These are phyloP conservation scores for Fraxinus albicans DNA, from an alignment of 305 asterid species.

Conservation along the genomic window DNA sequence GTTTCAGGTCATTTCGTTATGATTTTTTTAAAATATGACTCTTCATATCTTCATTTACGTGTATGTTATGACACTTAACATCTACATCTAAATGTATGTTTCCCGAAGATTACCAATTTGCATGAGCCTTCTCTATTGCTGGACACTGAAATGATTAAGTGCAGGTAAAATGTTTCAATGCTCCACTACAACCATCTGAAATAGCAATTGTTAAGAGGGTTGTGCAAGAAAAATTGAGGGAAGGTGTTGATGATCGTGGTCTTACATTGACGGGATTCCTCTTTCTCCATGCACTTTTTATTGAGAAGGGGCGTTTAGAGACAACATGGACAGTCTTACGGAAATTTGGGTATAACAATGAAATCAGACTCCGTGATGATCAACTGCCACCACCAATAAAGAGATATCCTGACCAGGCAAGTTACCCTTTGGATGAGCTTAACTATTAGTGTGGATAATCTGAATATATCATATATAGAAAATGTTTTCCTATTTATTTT, in stretches of 20 bases:
- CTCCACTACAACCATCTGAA: slow-evolving; percentile 92
- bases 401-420: slow-evolving; percentile 89
- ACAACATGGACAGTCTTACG: slow-evolving; percentile 97
- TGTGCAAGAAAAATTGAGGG: slow-evolving; percentile 87
- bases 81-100: neutral
- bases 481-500: neutral
- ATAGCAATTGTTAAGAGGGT: slow-evolving; percentile 92
- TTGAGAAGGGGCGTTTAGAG: slow-evolving; percentile 92
- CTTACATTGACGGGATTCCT: slow-evolving; percentile 96
- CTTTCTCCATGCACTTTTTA: slow-evolving; percentile 94
- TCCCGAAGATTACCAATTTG: neutral
- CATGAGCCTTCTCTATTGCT: slow-evolving; percentile 2
- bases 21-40: neutral
- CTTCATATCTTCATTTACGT: neutral
- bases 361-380: slow-evolving; percentile 83
- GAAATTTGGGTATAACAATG: slow-evolving; percentile 94
- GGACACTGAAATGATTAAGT: slow-evolving; percentile 22
- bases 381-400: slow-evolving; percentile 79
- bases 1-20: slow-evolving; percentile 64
- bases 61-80: slow-evolving; percentile 2
- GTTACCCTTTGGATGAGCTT: slow-evolving; percentile 4
- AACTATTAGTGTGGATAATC: neutral
- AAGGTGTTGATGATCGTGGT: slow-evolving; percentile 87
- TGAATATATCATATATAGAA: neutral
- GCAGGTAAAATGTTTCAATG: slow-evolving; percentile 96